Evolutionary conservation across 352 stramenopile species (phyloP), one percentile per base, ranked within the genome.

Genomic region (Pythium apleroticum): DNA sequence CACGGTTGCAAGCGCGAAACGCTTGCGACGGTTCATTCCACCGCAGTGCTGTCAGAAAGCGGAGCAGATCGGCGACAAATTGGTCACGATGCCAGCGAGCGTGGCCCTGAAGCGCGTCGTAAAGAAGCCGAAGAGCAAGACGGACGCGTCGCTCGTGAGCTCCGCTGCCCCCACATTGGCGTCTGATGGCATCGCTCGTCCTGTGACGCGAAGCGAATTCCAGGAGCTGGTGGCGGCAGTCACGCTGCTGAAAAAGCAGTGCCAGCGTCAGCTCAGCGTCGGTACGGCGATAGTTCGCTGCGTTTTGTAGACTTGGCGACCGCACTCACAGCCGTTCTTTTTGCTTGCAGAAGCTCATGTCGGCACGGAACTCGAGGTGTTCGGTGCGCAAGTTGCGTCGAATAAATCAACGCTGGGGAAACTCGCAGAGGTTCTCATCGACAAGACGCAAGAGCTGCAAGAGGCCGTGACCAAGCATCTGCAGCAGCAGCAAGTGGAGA

Each of bases 181-280:
- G 8, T 68, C 68, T 0, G 58, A 74, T n/a, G 43, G 28, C 1
- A 59, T 57, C 27, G 75, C 81, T 3, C 78, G 77, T 17, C 76
- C 75, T 45, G 77, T 90, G 9, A 84, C 77, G 3, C 60, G 81
- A 27, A 70, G 69, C 46, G 81, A 88, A 58, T 90, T 88, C 53
- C 80, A 86, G 57, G 78, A 88, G 54, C 71, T 90, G n/a, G 65
- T 73, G 25, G 52, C 65, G 15, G 57, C 54, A 0, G 78, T 88
- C 17, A 70, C 69, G 0, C 68, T 86, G 54, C 72, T 90, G 12
- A 75, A 74, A 11, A 88, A 88, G 53, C 70, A 90, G 30, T 60
- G 63, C 0, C 46, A 73, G 28, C 72, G 73, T 2, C 76, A 84
- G 11, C 71, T 84, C 35, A 64, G 52, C 3, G 60, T 78, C n/a